These are phyloP conservation scores for Agrostemma githago DNA, from an alignment of 148 eudicot genomes.

Conservation along the genomic window DNA sequence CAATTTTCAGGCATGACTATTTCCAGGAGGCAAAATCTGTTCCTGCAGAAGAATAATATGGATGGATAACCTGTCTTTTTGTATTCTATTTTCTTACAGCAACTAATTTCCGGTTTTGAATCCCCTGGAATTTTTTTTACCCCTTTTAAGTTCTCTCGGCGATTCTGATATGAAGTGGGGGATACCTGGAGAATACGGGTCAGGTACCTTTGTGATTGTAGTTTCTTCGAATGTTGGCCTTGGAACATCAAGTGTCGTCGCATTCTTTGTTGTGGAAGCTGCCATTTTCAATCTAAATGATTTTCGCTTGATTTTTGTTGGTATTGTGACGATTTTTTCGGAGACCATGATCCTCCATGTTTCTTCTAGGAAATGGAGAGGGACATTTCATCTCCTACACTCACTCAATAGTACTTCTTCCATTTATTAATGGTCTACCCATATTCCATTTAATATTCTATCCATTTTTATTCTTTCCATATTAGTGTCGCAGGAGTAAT, in stretches of 20 bases:
- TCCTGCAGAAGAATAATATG: constrained; percentile 60
- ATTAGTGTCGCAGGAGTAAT: too few relatives aligned
- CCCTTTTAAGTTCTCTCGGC: too few relatives aligned
- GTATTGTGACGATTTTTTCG: not conserved
- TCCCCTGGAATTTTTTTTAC: not conserved
- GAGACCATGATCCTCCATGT: too few relatives aligned
- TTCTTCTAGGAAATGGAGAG: too few relatives aligned
- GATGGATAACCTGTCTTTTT: constrained; percentile 24
- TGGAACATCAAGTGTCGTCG: not conserved
- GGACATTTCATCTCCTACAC: too few relatives aligned
- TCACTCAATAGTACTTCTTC: too few relatives aligned
- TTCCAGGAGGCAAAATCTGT: constrained; percentile 45
- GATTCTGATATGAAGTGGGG: constrained; percentile 5
- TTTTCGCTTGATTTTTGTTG: not conserved
- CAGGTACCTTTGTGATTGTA: not conserved
- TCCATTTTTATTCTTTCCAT: too few relatives aligned
- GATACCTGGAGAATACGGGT: constrained; percentile 6
- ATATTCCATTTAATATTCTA: too few relatives aligned
- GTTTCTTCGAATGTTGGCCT: not conserved
- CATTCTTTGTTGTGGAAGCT: not conserved
- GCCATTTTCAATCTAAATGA: not conserved
- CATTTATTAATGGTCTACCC: too few relatives aligned
- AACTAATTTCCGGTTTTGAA: not conserved
- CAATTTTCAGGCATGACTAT: constrained; percentile 61
- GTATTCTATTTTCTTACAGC: too few relatives aligned